phyloP scores from a whole-genome alignment of 2,329 filamentous ascomycete genomes.

The Fusarium sarcochroum region DNA sequence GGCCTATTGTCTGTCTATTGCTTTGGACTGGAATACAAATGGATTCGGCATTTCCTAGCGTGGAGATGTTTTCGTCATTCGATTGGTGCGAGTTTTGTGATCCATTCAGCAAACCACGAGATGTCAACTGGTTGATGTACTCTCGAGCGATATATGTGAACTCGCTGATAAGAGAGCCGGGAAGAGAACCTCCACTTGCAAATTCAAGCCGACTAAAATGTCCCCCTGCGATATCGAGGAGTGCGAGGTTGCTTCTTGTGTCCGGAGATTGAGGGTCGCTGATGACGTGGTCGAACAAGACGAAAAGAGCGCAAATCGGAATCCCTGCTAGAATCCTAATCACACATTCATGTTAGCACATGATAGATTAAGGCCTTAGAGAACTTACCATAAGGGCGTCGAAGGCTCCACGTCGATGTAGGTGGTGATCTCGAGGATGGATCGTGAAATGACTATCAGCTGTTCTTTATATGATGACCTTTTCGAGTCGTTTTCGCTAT shows the following conservation, averaged over 20 bases:
- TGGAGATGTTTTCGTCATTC: rapidly evolving
- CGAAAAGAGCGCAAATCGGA: conserved; percentile 38
- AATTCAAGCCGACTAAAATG: conserved; percentile 43
- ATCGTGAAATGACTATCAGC: conserved; percentile 29
- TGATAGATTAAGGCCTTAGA: rapidly evolving
- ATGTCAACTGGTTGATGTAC: conserved; percentile 36
- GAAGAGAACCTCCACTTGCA: conserved; percentile 31
- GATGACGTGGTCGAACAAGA: conserved; percentile 43
- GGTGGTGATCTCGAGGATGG: conserved; percentile 38
- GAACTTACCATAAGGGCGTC: conserved; percentile 38
- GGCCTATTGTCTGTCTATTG: not conserved
- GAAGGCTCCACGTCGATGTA: conserved; percentile 42
- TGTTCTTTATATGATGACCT: not conserved
- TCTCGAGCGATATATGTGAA: conserved; percentile 43
- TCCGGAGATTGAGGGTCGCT: conserved; percentile 33
- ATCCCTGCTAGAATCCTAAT: conserved; percentile 41
- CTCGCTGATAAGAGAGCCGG: conserved; percentile 36
- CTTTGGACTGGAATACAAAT: rapidly evolving
- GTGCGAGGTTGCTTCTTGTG: conserved; percentile 32
- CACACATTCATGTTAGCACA: not conserved
- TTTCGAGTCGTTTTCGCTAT: rapidly evolving
- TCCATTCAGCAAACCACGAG: not conserved
- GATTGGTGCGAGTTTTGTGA: not conserved
- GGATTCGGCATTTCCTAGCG: not conserved
- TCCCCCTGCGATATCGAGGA: conserved; percentile 41